A percentile compares a stretch with the other conserved stretches of the same genome.
These are phyloP conservation scores for Pythium sp. DNA, from an alignment of 352 stramenopile genomes.

Conservation along the genomic window DNA sequence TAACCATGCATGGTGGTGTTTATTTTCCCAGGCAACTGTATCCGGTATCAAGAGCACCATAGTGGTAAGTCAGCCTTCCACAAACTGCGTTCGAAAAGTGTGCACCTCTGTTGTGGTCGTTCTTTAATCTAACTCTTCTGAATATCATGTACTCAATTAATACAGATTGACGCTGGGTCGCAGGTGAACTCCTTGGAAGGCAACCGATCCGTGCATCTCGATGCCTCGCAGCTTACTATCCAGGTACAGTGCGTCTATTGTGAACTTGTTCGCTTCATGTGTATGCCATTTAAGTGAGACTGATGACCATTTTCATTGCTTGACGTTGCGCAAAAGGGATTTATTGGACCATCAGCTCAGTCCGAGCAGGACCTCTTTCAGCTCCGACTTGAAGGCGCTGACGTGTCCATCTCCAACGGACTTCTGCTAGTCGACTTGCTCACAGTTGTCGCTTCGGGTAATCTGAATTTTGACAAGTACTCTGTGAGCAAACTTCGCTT, in stretches of 20 bases:
- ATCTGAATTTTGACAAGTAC: constrained; percentile 59
- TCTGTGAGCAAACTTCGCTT: constrained; percentile 60
- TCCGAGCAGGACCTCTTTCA: constrained; percentile 36
- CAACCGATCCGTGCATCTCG: constrained; percentile 30
- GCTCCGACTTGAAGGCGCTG: constrained; percentile 29
- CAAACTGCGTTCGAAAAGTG: too few relatives aligned
- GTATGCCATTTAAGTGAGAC: not conserved
- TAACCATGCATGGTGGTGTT: not conserved
- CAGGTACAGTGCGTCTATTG: constrained; percentile 23
- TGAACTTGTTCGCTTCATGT: not conserved
- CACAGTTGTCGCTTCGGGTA: constrained; percentile 27
- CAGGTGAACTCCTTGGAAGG: constrained; percentile 42
- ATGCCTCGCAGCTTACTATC: constrained; percentile 42
- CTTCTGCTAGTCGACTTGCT: constrained; percentile 40
- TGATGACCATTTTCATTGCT: not conserved
- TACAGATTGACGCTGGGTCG: constrained; percentile 48
- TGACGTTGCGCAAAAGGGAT: constrained; percentile 26
- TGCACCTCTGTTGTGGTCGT: not conserved
- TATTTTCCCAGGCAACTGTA: constrained; percentile 28
- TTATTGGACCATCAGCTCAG: constrained; percentile 46
- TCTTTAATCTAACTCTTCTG: not conserved
- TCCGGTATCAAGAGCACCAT: constrained; percentile 43
- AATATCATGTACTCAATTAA: not conserved
- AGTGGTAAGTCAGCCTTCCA: constrained; percentile 26
- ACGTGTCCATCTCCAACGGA: constrained; percentile 54